These are phyloP conservation scores for Seminavis robusta DNA, from an alignment of 108 stramenopile species.

Conservation along the genomic window DNA sequence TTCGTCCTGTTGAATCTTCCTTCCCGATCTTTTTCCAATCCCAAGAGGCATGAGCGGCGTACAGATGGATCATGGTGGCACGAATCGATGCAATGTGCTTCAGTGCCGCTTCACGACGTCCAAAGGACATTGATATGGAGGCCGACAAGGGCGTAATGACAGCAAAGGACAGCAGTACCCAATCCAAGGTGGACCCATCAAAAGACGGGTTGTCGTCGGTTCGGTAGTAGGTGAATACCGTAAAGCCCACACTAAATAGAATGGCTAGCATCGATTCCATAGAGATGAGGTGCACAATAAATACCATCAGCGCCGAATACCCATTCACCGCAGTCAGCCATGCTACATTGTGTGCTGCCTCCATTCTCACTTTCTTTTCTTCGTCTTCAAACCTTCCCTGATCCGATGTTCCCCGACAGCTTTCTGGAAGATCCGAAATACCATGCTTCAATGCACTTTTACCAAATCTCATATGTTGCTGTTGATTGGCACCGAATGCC, in stretches of 20 bases:
- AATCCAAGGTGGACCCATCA: constrained; percentile 47
- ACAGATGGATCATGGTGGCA: constrained; percentile 47
- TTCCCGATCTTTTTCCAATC: constrained; percentile 52
- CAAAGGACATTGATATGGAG: constrained; percentile 56
- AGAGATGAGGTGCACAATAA: constrained; percentile 36
- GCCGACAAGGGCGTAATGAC: constrained; percentile 65
- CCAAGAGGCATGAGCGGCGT: constrained; percentile 56
- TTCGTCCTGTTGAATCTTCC: constrained; percentile 18
- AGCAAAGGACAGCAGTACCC: constrained; percentile 68
- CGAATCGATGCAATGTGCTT: constrained; percentile 42
- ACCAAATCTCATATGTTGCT: too few relatives aligned
- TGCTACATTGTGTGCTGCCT: too few relatives aligned
- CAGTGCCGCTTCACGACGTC: constrained; percentile 59
- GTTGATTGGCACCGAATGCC: too few relatives aligned
- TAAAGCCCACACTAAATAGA: constrained; percentile 46
- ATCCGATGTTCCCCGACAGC: too few relatives aligned
- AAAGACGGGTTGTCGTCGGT: constrained; percentile 6
- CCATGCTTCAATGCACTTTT: too few relatives aligned
- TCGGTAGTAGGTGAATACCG: constrained; percentile 13
- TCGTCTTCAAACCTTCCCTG: too few relatives aligned
- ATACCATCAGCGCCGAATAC: constrained; percentile 34
- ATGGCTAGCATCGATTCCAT: constrained; percentile 47
- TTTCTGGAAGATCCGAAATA: too few relatives aligned
- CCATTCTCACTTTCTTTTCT: too few relatives aligned
- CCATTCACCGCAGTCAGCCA: constrained; percentile 1